These are phyloP conservation scores for Monosporascus ibericus DNA, from an alignment of 2,329 filamentous ascomycete species.

Conservation along the genomic window DNA sequence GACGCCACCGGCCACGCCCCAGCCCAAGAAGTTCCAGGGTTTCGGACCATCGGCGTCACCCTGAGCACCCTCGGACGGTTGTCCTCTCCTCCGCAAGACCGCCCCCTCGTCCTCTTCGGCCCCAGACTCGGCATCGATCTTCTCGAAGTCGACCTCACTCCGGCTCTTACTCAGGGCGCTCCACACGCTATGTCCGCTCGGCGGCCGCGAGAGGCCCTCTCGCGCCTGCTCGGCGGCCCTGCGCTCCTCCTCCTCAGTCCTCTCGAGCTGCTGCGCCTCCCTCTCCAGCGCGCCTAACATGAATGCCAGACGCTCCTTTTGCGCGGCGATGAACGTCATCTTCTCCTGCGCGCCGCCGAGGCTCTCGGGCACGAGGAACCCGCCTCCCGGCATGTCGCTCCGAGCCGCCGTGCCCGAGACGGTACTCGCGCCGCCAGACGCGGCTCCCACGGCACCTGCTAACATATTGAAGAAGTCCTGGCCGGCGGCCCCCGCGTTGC, in stretches of 20 bases:
- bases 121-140: conserved; percentile 71
- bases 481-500: conserved; percentile 37
- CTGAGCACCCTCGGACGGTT: conserved; percentile 3
- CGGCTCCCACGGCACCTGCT: conserved; percentile 64
- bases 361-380: conserved; percentile 63
- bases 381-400: conserved; percentile 19
- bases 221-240: conserved; percentile 11
- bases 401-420: conserved; percentile 28
- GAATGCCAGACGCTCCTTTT: conserved; percentile 70
- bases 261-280: conserved; percentile 61
- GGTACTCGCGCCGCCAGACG: conserved; percentile 32
- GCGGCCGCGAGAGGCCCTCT: conserved; percentile 30
- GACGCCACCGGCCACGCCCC: conserved; percentile 15
- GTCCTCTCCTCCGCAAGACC: conserved; percentile 21
- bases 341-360: conserved; percentile 61
- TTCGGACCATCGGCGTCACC: not conserved
- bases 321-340: conserved; percentile 68
- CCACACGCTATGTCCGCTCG: conserved; percentile 41
- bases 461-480: conserved; percentile 74
- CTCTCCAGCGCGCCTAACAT: conserved; percentile 73
- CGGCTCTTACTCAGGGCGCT: conserved; percentile 69
- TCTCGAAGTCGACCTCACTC: conserved; percentile 85
- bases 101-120: conserved; percentile 44
- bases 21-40: conserved; percentile 22
- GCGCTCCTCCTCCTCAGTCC: conserved; percentile 25